Percentiles rank a stretch among this genome's conserved stretches.
Conservation (phyloP, 192 early-diverging fungal species). For the Backusella circina region DNA sequence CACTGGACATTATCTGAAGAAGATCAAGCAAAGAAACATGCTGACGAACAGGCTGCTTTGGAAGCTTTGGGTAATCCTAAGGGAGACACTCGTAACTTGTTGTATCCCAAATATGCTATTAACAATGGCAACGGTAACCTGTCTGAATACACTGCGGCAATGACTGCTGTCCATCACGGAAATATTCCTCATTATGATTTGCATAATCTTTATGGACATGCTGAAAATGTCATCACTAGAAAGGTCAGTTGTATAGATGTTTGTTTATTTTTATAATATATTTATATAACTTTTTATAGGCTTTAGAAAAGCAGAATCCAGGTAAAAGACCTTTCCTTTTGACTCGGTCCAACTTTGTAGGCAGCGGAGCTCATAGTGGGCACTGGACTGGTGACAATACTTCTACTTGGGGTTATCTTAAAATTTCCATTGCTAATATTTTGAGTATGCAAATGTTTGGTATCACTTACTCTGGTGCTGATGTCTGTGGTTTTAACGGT, state of each 20-base stretch:
- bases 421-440: conserved; percentile 54
- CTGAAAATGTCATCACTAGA: conserved; percentile 18
- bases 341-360: conserved; percentile 62
- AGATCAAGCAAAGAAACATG: conserved; percentile 31
- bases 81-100: conserved; percentile 17
- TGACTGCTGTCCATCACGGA: conserved; percentile 33
- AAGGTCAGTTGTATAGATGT: background rate
- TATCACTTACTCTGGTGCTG: conserved; percentile 66
- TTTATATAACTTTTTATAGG: background rate
- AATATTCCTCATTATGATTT: conserved; percentile 24
- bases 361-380: too few species aligned
- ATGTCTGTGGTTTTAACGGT: conserved; percentile 70
- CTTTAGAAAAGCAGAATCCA: conserved; percentile 8
- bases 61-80: conserved; percentile 6
- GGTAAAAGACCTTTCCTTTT: conserved; percentile 50
- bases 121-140: conserved; percentile 45
- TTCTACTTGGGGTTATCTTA: conserved; percentile 53
- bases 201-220: conserved; percentile 33
- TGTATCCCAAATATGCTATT: conserved; percentile 51
- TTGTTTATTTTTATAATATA: background rate
- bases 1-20: conserved; percentile 29
- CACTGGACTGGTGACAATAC: conserved; percentile 55
- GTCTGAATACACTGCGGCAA: conserved; percentile 43
- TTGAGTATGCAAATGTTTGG: conserved; percentile 70
- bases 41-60: conserved; percentile 6